Evolutionary conservation across 192 early-diverging fungal genomes (phyloP), one percentile per base, ranked within the genome.

Genomic region (Podila clonocystis): DNA sequence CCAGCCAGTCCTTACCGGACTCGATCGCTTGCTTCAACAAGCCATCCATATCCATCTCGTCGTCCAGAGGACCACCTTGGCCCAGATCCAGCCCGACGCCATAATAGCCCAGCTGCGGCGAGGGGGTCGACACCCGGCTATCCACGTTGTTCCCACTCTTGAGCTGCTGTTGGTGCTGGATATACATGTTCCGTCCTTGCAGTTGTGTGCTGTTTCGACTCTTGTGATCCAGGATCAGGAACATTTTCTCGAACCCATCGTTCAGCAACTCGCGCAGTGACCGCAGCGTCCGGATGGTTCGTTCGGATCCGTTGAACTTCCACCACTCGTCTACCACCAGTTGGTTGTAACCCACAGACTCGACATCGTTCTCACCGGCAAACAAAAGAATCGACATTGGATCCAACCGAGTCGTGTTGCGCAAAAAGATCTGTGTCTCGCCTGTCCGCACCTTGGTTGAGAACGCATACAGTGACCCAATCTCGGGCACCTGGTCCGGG

Each of bases 381-480:
- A 85, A 85, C 61, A 85, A 41, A 9, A 85, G 17, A 31, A 78
- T 77, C 50, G 84, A 82, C 19, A 85, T 69, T 9, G 79, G 84
- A 58, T 85, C 80, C 62, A 85, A 28, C 12, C 75, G 50, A 0
- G 84, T 85, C 20, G 78, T 85, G 59, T 77, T 74, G 15, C 84
- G 63, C 66, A 85, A 76, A 68, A 82, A 82, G 61, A 85, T 71
- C 62, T 82, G 80, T 3, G 71, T 68, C 58, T 77, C 80, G 5
- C 72, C 82, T 7, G 80, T 72, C 38, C 82, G 75, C 26, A 82
- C 74, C 63, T 85, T 85, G 45, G 67, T 74, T 29, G 84, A 82
- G 45, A 79, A 85, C 11, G 84, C 84, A 72, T 82, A 85, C 33
- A 85, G 57, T 13, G 84, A 82, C 22, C 84, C 84, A 45, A 67